phyloP scores from a whole-genome alignment of 805 yeast genomes.

The Komagataella ulmi region DNA sequence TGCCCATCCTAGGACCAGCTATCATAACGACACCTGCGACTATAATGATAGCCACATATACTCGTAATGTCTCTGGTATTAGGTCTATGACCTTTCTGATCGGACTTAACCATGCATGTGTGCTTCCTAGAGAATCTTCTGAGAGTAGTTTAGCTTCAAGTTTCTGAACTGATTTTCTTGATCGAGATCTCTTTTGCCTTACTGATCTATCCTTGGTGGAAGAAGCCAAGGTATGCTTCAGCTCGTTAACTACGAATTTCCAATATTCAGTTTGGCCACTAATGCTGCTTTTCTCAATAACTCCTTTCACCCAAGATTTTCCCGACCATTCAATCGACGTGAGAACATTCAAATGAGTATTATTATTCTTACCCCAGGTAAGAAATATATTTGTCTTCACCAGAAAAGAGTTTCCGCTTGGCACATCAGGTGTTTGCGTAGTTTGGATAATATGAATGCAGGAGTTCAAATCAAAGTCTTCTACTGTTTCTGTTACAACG shows the following conservation, averaged over 20 bases:
- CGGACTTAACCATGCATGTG: background rate
- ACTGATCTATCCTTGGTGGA: background rate
- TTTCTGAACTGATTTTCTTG: background rate
- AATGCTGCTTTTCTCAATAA: conserved; percentile 62
- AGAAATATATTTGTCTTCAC: conserved; percentile 45
- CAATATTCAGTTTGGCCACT: conserved; percentile 59
- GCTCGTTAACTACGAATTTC: conserved; percentile 29
- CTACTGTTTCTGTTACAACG: conserved; percentile 44
- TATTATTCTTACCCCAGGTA: conserved; percentile 49
- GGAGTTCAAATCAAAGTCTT: conserved; percentile 33
- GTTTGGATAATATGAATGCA: conserved; percentile 37
- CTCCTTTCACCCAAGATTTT: conserved; percentile 66
- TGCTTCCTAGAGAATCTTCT: background rate
- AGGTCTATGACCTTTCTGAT: background rate
- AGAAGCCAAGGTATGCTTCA: conserved; percentile 17
- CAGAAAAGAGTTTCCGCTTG: conserved; percentile 57
- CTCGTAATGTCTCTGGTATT: background rate
- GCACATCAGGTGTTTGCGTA: conserved; percentile 73
- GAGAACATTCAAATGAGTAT: conserved; percentile 37
- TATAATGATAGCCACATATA: background rate
- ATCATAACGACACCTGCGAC: background rate
- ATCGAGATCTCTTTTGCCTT: background rate
- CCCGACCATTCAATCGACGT: conserved; percentile 59
- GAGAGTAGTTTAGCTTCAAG: background rate
- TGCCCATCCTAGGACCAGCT: background rate